These are phyloP conservation scores for Xylariaceae sp. DNA, from an alignment of 2,329 filamentous ascomycete genomes.

Conservation along the genomic window DNA sequence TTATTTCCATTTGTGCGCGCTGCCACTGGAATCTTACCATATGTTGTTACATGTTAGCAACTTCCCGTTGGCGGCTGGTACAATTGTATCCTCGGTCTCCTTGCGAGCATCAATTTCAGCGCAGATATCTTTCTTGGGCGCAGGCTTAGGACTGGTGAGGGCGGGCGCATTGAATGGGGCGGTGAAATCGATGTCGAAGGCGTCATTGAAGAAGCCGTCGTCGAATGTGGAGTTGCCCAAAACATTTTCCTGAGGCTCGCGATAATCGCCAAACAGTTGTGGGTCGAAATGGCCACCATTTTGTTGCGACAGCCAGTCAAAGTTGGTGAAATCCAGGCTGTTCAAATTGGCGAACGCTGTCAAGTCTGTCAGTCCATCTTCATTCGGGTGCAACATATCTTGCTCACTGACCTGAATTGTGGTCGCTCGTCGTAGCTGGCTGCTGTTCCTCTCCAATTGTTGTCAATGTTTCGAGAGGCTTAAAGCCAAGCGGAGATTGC, in stretches of 20 bases:
- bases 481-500: slow-evolving; percentile 65
- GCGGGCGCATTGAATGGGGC: slow-evolving; percentile 71
- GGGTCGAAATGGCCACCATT: slow-evolving; percentile 87
- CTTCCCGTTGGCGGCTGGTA: slow-evolving; percentile 52
- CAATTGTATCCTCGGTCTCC: slow-evolving; percentile 65
- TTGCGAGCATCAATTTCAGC: slow-evolving; percentile 73
- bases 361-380: slow-evolving; percentile 1
- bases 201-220: slow-evolving; percentile 66
- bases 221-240: slow-evolving; percentile 67
- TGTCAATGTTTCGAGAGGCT: slow-evolving; percentile 58
- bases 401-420: slow-evolving; percentile 43
- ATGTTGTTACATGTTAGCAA: slow-evolving; percentile 86
- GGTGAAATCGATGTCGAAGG: slow-evolving; percentile 75
- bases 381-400: slow-evolving; percentile 23
- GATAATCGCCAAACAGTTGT: slow-evolving; percentile 85
- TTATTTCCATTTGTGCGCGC: background rate
- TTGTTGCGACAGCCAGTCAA: slow-evolving; percentile 75
- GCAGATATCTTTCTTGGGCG: slow-evolving; percentile 60
- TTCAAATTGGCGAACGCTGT: slow-evolving; percentile 37
- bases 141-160: slow-evolving; percentile 33
- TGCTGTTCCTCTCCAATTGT: slow-evolving; percentile 65
- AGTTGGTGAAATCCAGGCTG: slow-evolving; percentile 49
- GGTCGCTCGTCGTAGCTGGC: slow-evolving; percentile 32
- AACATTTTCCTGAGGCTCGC: slow-evolving; percentile 82
- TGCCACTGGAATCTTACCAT: slow-evolving; percentile 60